phyloP scores from a whole-genome alignment of 345 rosid genomes.

The Lagerstroemia speciosa region DNA sequence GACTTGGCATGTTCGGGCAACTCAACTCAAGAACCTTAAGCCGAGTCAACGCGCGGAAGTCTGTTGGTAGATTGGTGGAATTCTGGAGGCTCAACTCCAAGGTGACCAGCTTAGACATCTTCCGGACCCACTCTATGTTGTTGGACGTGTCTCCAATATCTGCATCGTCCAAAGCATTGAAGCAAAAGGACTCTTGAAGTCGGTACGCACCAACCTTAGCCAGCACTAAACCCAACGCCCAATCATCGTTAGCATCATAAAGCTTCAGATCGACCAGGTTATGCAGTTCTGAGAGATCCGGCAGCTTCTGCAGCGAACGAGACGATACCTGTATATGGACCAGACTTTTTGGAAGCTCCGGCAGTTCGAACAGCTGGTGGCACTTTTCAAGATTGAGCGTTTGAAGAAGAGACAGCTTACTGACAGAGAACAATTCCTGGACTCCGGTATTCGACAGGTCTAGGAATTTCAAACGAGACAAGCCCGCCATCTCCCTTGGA shows the following conservation, averaged over 20 bases:
- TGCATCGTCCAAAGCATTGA: not conserved
- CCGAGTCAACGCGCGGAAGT: not conserved
- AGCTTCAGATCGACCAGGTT: not conserved
- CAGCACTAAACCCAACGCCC: not conserved
- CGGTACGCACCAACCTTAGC: not conserved
- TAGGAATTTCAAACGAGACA: not conserved
- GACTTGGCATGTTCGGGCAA: not conserved
- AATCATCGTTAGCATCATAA: not conserved
- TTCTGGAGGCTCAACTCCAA: not conserved
- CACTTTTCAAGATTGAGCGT: not conserved
- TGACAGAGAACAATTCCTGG: not conserved
- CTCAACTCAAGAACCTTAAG: constrained; percentile 2
- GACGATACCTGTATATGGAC: not conserved
- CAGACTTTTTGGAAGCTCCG: constrained; percentile 6
- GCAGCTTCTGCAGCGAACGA: not conserved
- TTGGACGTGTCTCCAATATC: not conserved
- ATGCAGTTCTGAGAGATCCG: not conserved
- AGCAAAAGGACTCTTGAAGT: not conserved
- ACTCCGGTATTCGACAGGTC: not conserved
- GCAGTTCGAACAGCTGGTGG: not conserved
- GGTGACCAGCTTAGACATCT: not conserved
- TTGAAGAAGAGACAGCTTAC: not conserved
- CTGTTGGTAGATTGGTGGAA: not conserved
- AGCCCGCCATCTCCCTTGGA: not conserved
- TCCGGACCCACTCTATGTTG: not conserved